Evolutionary conservation across 768 basidiomycete genomes (phyloP).

Genomic region (Candolleomyces efflorescens): DNA sequence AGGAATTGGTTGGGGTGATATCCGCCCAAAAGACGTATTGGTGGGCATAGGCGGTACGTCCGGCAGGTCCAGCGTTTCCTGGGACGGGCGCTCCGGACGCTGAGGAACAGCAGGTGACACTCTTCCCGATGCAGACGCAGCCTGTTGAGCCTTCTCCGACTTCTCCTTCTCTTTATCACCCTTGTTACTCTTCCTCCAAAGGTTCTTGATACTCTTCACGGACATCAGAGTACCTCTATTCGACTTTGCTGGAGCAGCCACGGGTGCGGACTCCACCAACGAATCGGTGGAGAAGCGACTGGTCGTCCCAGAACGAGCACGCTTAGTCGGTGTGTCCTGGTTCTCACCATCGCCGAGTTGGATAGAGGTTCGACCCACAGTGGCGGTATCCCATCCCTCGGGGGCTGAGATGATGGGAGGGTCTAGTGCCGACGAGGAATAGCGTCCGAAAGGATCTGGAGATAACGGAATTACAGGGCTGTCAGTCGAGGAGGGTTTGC

Average conservation of each 20-base stretch:
- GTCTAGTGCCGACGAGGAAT: slow-evolving; percentile 43
- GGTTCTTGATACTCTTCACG: slow-evolving; percentile 66
- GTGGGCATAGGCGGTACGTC: slow-evolving; percentile 25
- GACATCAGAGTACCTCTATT: slow-evolving; percentile 60
- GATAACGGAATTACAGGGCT: slow-evolving; percentile 79
- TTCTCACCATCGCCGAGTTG: slow-evolving; percentile 9
- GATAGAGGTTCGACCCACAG: slow-evolving; percentile 14
- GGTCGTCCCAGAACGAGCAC: slow-evolving; percentile 27
- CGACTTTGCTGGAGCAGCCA: slow-evolving; percentile 25
- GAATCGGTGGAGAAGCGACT: slow-evolving; percentile 83
- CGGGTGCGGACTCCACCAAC: slow-evolving; percentile 24
- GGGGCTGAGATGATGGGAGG: slow-evolving; percentile 25
- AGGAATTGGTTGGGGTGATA: slow-evolving; percentile 18
- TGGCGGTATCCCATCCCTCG: slow-evolving; percentile 40
- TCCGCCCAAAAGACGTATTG: slow-evolving; percentile 17
- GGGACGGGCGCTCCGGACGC: slow-evolving; percentile 33
- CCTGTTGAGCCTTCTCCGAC: slow-evolving; percentile 5
- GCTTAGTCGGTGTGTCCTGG: slow-evolving; percentile 7
- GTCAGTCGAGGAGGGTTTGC: slow-evolving; percentile 27
- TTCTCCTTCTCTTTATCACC: slow-evolving; percentile 30
- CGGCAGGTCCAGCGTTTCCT: slow-evolving; percentile 33
- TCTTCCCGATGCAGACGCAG: slow-evolving; percentile 21
- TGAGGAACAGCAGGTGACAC: slow-evolving; percentile 30
- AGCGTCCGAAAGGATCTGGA: slow-evolving; percentile 78
- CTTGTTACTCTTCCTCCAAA: slow-evolving; percentile 76